Conservation (phyloP, 768 basidiomycete species). For the Boletus sensibilis region DNA sequence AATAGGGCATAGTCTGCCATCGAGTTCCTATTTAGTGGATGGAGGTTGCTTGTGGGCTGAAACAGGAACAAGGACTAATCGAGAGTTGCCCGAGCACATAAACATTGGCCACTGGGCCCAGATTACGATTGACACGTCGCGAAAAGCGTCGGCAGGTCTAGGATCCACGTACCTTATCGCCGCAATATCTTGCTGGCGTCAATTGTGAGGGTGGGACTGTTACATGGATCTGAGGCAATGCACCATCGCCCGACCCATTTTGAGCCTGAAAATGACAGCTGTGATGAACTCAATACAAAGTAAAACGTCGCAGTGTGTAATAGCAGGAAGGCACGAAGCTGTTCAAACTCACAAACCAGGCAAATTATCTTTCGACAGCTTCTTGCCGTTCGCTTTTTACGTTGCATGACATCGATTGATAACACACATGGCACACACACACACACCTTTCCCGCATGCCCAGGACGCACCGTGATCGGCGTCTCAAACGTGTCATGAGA, state of each 20-base stretch:
- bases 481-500: conserved; percentile 3
- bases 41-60: conserved; percentile 2
- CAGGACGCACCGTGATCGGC: conserved; percentile 17
- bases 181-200: background rate
- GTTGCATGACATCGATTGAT: background rate
- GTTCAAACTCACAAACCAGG: background rate
- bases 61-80: conserved; percentile 12
- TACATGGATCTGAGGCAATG: conserved; percentile 1
- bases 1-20: background rate
- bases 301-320: background rate
- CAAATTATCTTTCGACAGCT: background rate
- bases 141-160: background rate
- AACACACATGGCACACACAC: too few species aligned
- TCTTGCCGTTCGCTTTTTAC: conserved; percentile 1
- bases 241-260: background rate
- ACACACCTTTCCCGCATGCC: background rate
- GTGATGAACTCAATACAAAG: conserved; percentile 3
- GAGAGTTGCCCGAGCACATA: background rate
- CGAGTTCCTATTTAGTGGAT: background rate
- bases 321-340: background rate
- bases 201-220: background rate
- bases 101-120: background rate
- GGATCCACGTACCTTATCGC: conserved; percentile 2
- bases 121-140: conserved; percentile 6
- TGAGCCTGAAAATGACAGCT: background rate